These are phyloP conservation scores for Rasamsonia emersonii DNA, from an alignment of 2,329 filamentous ascomycete genomes.

Conservation along the genomic window DNA sequence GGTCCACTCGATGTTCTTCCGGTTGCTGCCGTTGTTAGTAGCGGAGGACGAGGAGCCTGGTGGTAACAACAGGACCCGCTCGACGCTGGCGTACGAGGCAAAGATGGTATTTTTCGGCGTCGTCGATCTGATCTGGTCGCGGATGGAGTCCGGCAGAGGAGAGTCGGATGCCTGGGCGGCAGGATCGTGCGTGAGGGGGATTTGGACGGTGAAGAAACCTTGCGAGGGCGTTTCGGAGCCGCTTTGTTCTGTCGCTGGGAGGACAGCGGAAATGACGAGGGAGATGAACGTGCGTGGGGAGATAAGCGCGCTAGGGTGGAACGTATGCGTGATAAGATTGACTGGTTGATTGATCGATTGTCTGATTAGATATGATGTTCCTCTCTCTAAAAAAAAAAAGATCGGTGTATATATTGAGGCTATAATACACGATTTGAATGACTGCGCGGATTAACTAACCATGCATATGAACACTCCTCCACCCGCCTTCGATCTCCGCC, in stretches of 20 bases:
- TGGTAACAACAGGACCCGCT: slow-evolving; percentile 17
- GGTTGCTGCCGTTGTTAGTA: background rate
- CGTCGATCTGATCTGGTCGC: slow-evolving; percentile 13
- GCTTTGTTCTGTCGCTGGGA: slow-evolving; percentile 2
- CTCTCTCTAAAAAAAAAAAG: background rate
- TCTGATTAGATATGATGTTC: background rate
- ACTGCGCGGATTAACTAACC: slow-evolving; percentile 15
- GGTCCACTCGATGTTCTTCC: slow-evolving; percentile 21
- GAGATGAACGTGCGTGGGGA: slow-evolving; percentile 25
- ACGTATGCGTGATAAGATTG: slow-evolving; percentile 28
- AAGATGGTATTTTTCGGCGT: slow-evolving; percentile 21
- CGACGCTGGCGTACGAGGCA: slow-evolving; percentile 28
- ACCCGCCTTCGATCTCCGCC: slow-evolving; percentile 12
- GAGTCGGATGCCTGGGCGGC: slow-evolving; percentile 6
- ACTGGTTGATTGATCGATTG: slow-evolving; percentile 13
- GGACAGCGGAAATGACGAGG: slow-evolving; percentile 21
- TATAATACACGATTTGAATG: too few relatives aligned
- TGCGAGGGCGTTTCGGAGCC: background rate
- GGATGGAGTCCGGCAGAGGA: slow-evolving; percentile 13
- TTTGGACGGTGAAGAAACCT: slow-evolving; percentile 26
- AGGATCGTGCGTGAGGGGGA: slow-evolving; percentile 17
- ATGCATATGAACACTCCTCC: slow-evolving; percentile 18
- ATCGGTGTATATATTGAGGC: too few relatives aligned
- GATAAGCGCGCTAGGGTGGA: slow-evolving; percentile 23
- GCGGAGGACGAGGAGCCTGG: background rate